Evolutionary conservation across 352 stramenopile species (phyloP), one percentile per base, ranked within the genome.

Genomic region (Paralagenidium karlingii): DNA sequence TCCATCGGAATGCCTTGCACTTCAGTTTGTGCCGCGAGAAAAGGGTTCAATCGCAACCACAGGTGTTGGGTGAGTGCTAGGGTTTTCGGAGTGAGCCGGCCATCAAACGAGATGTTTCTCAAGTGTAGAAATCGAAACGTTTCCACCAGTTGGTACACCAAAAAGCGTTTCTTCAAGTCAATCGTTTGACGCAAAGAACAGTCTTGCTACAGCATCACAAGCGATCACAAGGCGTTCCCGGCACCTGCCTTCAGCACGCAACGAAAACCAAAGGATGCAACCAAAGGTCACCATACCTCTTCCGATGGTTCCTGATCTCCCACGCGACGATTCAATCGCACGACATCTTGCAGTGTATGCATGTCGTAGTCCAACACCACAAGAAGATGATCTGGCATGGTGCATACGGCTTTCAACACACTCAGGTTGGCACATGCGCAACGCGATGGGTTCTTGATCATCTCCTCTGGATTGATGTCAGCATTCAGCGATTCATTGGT

Each of bases 351-450:
- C 5, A 87, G 41, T n/a, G 70, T 73, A 34, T 81, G 60, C 3
- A 55, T 34, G 31, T 81, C 55, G 44, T 87, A 84, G 21, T 83
- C 73, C 27, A 82, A 74, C 12, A 90, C 55, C n/a, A n/a, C n/a
- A n/a, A n/a, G n/a, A n/a, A n/a, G n/a, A n/a, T n/a, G n/a, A n/a
- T n/a, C n/a, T n/a, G n/a, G n/a, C n/a, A n/a, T n/a, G n/a, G n/a
- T n/a, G n/a, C n/a, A n/a, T n/a, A n/a, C n/a, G n/a, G n/a, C n/a
- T n/a, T n/a, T n/a, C n/a, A n/a, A n/a, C n/a, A n/a, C n/a, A n/a
- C n/a, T n/a, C n/a, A n/a, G n/a, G n/a, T n/a, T n/a, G n/a, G n/a
- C n/a, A n/a, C n/a, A n/a, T n/a, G n/a, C n/a, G n/a, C n/a, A n/a
- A n/a, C n/a, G n/a, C n/a, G n/a, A n/a, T n/a, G n/a, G n/a, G n/a